Evolutionary conservation across 2,329 filamentous ascomycete species (phyloP), one percentile per base, ranked within the genome.

Genomic region (Emmonsia crescens): DNA sequence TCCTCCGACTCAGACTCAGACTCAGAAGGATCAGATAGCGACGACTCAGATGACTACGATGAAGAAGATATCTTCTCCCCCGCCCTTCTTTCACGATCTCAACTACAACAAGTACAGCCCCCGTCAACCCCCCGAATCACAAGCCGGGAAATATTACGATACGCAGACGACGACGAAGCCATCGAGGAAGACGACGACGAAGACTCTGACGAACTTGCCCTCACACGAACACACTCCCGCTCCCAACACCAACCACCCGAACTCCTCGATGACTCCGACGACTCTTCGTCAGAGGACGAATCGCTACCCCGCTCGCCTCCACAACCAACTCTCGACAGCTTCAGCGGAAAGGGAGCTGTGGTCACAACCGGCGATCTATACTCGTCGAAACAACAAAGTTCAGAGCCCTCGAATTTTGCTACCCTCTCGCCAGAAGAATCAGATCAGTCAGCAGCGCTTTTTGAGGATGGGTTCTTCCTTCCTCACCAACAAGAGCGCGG

Each of bases 231-330:
- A 64, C 79, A 80, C 31, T 91, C 87, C 5, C 86, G 60, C 44
- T 57, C 55, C 16, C 42, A 86, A 76, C 70, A 82, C 69, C 84
- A 85, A 60, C 80, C 88, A 59, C 88, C 88, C 9, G 88, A 89
- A 72, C 83, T 91, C 62, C 81, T 86, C 66, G 80, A 84, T 65
- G 88, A 91, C 71, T 52, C 27, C 2, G 87, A 87, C 6, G 77
- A 80, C 60, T 85, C 84, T 1, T 86, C 85, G 62, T 86, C 85
- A 62, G 88, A 91, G 68, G 88, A 91, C 75, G 86, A 89, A 67
- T 77, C 80, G 56, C 79, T 89, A 84, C 89, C 89, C 8, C 87
- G 86, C 24, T 89, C 87, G 64, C 87, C 87, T 44, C 83, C 84
- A 55, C 70, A 75, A 64, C 66, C 81, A 33, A 73, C 80, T 42